Conservation (phyloP, 306 rosid genomes). For the Vicia villosa region DNA sequence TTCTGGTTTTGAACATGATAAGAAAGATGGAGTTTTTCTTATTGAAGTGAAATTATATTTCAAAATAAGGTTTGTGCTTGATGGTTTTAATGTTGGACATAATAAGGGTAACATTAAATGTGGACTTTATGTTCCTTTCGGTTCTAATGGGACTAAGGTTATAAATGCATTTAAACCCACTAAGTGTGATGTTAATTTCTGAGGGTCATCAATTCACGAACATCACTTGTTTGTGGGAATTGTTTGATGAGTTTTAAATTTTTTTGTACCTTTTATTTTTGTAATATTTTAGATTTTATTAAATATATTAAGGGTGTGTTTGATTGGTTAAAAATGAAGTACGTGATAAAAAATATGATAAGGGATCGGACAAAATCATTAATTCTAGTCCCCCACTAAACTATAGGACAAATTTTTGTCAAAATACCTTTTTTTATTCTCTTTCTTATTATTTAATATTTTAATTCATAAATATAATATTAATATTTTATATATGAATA, state of each 20-base stretch:
- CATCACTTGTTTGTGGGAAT: not conserved
- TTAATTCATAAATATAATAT: no score
- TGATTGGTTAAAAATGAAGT: no score
- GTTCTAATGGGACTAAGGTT: constrained; percentile 24
- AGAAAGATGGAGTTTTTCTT: constrained; percentile 26
- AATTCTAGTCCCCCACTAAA: no score
- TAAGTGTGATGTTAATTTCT: constrained; percentile 34
- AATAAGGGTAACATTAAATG: constrained; percentile 54
- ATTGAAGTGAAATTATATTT: constrained; percentile 55
- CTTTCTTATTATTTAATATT: no score
- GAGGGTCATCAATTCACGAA: not conserved
- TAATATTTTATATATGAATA: no score
- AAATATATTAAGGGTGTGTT: not conserved
- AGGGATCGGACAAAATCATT: no score
- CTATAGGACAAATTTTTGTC: no score
- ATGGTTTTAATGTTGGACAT: constrained; percentile 22
- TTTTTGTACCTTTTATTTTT: not conserved
- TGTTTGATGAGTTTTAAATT: not conserved
- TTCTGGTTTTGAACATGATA: constrained; percentile 37
- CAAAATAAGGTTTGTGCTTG: constrained; percentile 51
- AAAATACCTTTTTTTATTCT: no score
- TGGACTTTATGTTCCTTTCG: constrained; percentile 53
- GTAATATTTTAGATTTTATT: not conserved
- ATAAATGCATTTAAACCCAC: constrained; percentile 37
- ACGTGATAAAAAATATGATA: no score